Evolutionary conservation across 495 filamentous ascomycete species (phyloP).

Genomic region (Pseudevernia furfuracea): DNA sequence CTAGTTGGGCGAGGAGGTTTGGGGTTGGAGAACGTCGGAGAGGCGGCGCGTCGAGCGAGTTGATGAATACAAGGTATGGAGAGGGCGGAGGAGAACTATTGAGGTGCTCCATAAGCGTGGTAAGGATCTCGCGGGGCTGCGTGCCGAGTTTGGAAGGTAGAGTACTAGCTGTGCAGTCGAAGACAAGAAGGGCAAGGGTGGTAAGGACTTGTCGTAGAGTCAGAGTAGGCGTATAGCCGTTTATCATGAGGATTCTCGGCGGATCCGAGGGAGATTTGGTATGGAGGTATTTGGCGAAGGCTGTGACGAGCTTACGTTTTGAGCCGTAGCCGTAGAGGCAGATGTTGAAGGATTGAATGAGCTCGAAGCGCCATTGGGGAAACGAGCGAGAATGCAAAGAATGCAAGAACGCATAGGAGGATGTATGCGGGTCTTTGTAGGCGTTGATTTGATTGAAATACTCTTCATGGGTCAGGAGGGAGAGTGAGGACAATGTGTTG

Average conservation of each 20-base stretch:
- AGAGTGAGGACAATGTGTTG: slow-evolving; percentile 69
- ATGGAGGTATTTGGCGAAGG: slow-evolving; percentile 70
- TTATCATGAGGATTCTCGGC: slow-evolving; percentile 70
- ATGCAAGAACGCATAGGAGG: slow-evolving; percentile 63
- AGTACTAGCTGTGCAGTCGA: slow-evolving; percentile 41
- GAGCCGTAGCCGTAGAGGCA: slow-evolving; percentile 91
- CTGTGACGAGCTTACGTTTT: slow-evolving; percentile 66
- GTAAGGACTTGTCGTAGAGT: slow-evolving; percentile 73
- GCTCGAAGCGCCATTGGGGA: slow-evolving; percentile 87
- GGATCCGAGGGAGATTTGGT: slow-evolving; percentile 30
- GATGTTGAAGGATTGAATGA: slow-evolving; percentile 80
- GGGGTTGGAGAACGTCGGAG: slow-evolving; percentile 66
- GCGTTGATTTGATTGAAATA: slow-evolving; percentile 67
- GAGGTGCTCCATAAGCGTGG: slow-evolving; percentile 54
- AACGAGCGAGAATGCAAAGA: slow-evolving; percentile 74
- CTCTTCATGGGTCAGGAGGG: slow-evolving; percentile 79
- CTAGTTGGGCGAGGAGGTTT: slow-evolving; percentile 64
- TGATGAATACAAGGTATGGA: slow-evolving; percentile 62
- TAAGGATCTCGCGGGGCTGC: slow-evolving; percentile 57
- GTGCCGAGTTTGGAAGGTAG: slow-evolving; percentile 49
- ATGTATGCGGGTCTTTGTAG: slow-evolving; percentile 61
- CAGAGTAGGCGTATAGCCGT: slow-evolving; percentile 74
- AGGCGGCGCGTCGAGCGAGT: slow-evolving; percentile 73
- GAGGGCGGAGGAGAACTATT: slow-evolving; percentile 36
- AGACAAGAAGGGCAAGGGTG: slow-evolving; percentile 57